These are phyloP conservation scores for Leptographium flavum DNA, from an alignment of 2,329 filamentous ascomycete genomes.

Conservation along the genomic window DNA sequence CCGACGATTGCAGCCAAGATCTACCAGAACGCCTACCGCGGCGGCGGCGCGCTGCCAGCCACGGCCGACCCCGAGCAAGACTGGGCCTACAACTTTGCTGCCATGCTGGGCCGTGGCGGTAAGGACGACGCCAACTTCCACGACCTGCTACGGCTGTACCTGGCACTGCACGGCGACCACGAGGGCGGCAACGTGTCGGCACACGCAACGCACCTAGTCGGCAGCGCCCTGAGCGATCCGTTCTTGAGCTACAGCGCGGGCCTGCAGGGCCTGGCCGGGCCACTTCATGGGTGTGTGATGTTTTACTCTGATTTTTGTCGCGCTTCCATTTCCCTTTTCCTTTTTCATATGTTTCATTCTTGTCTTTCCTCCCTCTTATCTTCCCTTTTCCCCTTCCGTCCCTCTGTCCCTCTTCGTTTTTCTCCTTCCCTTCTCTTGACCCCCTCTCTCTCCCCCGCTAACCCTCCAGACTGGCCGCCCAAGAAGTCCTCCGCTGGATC, in stretches of 20 bases:
- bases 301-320: neutral
- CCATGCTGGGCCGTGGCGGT: constrained; percentile 83
- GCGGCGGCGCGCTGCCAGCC: constrained; percentile 58
- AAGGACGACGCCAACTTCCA: constrained; percentile 88
- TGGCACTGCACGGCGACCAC: constrained; percentile 94
- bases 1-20: constrained; percentile 95
- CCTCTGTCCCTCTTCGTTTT: neutral
- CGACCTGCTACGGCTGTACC: constrained; percentile 82
- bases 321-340: neutral
- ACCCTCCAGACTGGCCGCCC: constrained; percentile 60
- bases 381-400: neutral
- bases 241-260: constrained; percentile 95
- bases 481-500: constrained; percentile 95
- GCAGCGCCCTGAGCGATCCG: constrained; percentile 83
- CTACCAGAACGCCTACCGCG: constrained; percentile 79
- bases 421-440: neutral
- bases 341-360: neutral
- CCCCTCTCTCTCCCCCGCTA: neutral
- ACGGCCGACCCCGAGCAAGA: constrained; percentile 74
- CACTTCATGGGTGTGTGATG: constrained; percentile 55
- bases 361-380: neutral
- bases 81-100: constrained; percentile 98
- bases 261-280: constrained; percentile 89
- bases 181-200: constrained; percentile 97
- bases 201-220: constrained; percentile 87